Evolutionary conservation across 2,329 filamentous ascomycete species (phyloP), one percentile per base, ranked within the genome.

Genomic region (Xylaria sp.): DNA sequence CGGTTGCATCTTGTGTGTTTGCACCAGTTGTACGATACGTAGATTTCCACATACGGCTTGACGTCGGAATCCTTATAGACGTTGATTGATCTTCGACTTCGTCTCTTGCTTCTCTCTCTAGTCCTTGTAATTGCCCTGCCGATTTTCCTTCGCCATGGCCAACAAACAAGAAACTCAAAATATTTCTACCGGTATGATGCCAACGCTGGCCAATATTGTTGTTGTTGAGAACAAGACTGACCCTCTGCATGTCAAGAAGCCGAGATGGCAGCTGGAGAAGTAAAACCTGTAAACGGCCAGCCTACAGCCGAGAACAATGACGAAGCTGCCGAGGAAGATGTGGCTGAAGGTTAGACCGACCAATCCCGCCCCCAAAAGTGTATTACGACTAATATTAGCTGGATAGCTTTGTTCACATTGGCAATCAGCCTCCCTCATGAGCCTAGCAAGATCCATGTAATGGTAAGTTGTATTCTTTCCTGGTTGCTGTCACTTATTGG

Each of bases 341-440:
- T 28, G 55, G 71, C 55, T 23, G 72, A 75, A 64, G 71, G 73
- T 74, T n/a, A 70, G 28, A 64, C 40, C 33, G 21, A 19, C 17
- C 35, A 6, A 11, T n/a, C 28, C 38, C 33, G 33, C 40, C 6
- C 35, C 11, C n/a, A 23, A 23, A 28, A 47, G 33, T 21, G n/a
- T n/a, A n/a, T n/a, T n/a, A 52, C 15, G 25, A 43, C 64, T 64
- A 25, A 64, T 28, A 61, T 57, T 50, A 45, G 60, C 54, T 64
- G 33, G 14, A 45, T 72, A 78, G 83, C 83, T 60, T 78, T 87
- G 55, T 82, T 87, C 71, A 81, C 82, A 63, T 73, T 97, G 73
- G 91, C 88, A 64, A 88, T 98, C 73, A 87, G 90, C 76, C 86
- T 97, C 61, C 94, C 94, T 58, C 90, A 94, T 75, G 86, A 89